A percentile compares a stretch with the other conserved stretches of the same genome.
Evolutionary conservation across 2,329 filamentous ascomycete species (phyloP).

Genomic region (Emergomyces orientalis): DNA sequence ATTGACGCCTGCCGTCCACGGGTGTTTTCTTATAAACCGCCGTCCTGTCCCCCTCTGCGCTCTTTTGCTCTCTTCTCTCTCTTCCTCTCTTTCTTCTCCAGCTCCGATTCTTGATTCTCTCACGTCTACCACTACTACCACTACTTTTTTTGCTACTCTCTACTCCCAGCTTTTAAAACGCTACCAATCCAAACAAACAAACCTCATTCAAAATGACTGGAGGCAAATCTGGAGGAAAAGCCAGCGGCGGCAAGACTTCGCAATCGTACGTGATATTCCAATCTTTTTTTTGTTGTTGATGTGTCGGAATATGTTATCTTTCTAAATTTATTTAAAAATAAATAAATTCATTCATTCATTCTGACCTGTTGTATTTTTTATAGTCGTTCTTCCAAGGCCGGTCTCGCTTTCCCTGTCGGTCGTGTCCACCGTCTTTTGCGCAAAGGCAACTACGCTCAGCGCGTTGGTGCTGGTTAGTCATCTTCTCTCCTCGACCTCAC

Average conservation of each 20-base stretch:
- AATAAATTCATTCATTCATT: too few species aligned
- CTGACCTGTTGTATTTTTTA: not conserved
- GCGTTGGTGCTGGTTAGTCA: constrained; percentile 79
- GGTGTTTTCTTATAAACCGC: constrained; percentile 39
- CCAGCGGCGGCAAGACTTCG: constrained; percentile 96
- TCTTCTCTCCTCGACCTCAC: not conserved
- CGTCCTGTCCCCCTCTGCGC: constrained; percentile 24
- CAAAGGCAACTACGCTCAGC: constrained; percentile 99
- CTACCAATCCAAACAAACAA: constrained; percentile 20
- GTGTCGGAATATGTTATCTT: not conserved
- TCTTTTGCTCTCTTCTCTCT: constrained; percentile 19
- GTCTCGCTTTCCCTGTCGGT: constrained; percentile 96
- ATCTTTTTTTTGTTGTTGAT: constrained; percentile 7
- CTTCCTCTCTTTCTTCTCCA: constrained; percentile 19
- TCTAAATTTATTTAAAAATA: too few species aligned
- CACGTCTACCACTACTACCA: constrained; percentile 9
- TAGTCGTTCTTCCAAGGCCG: constrained; percentile 97
- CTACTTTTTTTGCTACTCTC: constrained; percentile 15
- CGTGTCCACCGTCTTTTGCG: constrained; percentile 98
- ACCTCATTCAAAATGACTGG: constrained; percentile 87
- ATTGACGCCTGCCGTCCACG: too few species aligned
- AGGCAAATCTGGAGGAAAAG: constrained; percentile 99
- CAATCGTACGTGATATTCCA: constrained; percentile 70
- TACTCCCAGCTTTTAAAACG: constrained; percentile 15
- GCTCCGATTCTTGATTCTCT: not conserved